These are phyloP conservation scores for Citrullus colocynthis DNA, from an alignment of 306 rosid species.

Conservation along the genomic window DNA sequence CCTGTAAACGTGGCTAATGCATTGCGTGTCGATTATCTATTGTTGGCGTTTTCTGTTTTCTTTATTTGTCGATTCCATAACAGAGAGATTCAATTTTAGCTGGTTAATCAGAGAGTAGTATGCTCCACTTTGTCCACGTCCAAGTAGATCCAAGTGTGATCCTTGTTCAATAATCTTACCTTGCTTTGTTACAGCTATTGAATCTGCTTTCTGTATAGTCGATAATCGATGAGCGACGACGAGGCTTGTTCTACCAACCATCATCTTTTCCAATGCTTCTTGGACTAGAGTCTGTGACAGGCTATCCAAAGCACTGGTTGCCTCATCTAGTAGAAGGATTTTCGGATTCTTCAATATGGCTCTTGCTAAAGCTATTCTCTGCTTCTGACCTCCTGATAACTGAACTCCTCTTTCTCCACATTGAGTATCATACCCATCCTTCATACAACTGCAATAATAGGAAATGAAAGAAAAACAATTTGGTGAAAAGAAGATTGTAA, in stretches of 20 bases:
- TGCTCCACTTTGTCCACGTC: constrained; percentile 26
- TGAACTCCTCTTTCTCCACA: constrained; percentile 84
- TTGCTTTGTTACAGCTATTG: constrained; percentile 48
- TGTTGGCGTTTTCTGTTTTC: no score
- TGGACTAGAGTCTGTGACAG: constrained; percentile 60
- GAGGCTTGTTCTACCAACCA: constrained; percentile 65
- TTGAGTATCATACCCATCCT: constrained; percentile 48
- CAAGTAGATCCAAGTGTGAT: constrained; percentile 36
- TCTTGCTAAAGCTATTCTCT: constrained; percentile 76
- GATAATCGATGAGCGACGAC: constrained; percentile 69
- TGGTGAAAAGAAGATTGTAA: neutral
- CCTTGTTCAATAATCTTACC: constrained; percentile 59
- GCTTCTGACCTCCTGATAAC: constrained; percentile 77
- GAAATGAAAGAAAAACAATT: neutral
- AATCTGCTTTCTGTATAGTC: constrained; percentile 46
- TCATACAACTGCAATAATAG: constrained; percentile 41
- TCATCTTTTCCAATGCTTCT: constrained; percentile 61
- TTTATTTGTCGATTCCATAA: no score
- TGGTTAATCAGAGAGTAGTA: constrained; percentile 50
- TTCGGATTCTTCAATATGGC: constrained; percentile 57
- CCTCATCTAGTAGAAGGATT: constrained; percentile 66
- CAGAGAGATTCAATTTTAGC: constrained; percentile 16
- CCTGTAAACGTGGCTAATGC: no score
- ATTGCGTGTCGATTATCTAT: no score
- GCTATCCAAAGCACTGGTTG: constrained; percentile 76